Evolutionary conservation across 768 basidiomycete genomes (phyloP).

Genomic region (Butyriboletus loyo): DNA sequence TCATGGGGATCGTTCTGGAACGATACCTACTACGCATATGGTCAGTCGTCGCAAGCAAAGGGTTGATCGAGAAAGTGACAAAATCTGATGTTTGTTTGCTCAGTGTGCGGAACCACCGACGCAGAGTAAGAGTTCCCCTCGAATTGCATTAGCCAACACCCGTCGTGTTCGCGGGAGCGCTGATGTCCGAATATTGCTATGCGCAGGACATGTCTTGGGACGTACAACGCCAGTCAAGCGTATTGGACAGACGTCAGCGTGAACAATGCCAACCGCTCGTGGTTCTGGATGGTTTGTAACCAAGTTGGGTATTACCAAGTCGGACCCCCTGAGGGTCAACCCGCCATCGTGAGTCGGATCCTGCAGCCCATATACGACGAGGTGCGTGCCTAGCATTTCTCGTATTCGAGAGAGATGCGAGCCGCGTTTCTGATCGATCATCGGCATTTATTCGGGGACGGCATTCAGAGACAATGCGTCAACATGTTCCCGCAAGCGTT

Average conservation of each 20-base stretch:
- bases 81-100: neutral
- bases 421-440: neutral
- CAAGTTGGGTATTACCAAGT: conserved; percentile 55
- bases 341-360: conserved; percentile 34
- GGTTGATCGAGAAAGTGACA: neutral
- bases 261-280: conserved; percentile 57
- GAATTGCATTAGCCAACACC: neutral
- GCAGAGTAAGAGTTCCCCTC: conserved; percentile 45
- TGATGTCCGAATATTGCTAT: conserved; percentile 38
- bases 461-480: conserved; percentile 61
- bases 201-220: conserved; percentile 37
- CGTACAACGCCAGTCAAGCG: conserved; percentile 35
- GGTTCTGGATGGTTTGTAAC: conserved; percentile 75
- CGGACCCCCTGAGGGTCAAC: conserved; percentile 36
- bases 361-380: conserved; percentile 29
- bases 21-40: conserved; percentile 40
- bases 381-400: conserved; percentile 10
- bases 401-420: neutral
- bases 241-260: conserved; percentile 56
- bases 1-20: conserved; percentile 64
- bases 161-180: neutral
- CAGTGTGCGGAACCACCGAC: conserved; percentile 51
- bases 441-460: no score
- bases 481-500: conserved; percentile 64
- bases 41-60: conserved; percentile 36